Evolutionary conservation across 2,329 filamentous ascomycete species (phyloP), one percentile per base, ranked within the genome.

Genomic region (Pezicula radicicola): DNA sequence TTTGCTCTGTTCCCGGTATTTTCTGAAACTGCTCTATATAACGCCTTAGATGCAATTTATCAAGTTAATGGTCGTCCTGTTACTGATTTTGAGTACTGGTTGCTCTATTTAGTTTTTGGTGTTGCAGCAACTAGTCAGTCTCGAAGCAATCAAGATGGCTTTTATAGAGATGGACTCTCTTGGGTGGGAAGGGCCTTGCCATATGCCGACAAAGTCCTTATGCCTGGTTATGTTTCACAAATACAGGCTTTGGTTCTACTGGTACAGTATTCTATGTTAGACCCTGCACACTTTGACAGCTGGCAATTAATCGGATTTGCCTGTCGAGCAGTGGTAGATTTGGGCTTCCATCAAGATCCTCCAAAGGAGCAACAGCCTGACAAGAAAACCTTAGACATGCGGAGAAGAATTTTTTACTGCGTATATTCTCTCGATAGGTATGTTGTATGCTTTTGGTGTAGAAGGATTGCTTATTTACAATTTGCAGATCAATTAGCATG

Each of bases 231-330:
- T 50, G 82, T 91, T 21, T 81, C 83, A 1, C 93, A 94, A 61
- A 91, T 97, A 15, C 92, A 96, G 67, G 91, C 91, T 0, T 77
- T 97, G 19, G 72, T 97, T 2, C 76, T 97, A 2, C 80, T 97
- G 48, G 91, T 91, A 0, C 85, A 96, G 61, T 97, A 96, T 68
- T 87, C 93, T 3, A 88, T 94, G 75, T 77, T 96, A 46, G 92
- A 97, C 62, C 92, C 93, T 2, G 83, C 86, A 40, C 91, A 95
- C 65, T 97, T 96, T 64, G 91, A 96, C 64, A 91, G 88, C 62
- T 97, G 94, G 92, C 92, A 94, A 58, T 72, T 97, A 55, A 89
- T 97, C 51, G 94, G 93, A 6, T 92, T 94, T 66, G 92, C 93
- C 6, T 89, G 89, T 39, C 84, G 93, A 52, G 89, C 91, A 6